Conservation (phyloP, 2,329 filamentous ascomycete species). For the Dendrostoma leiphaemia region DNA sequence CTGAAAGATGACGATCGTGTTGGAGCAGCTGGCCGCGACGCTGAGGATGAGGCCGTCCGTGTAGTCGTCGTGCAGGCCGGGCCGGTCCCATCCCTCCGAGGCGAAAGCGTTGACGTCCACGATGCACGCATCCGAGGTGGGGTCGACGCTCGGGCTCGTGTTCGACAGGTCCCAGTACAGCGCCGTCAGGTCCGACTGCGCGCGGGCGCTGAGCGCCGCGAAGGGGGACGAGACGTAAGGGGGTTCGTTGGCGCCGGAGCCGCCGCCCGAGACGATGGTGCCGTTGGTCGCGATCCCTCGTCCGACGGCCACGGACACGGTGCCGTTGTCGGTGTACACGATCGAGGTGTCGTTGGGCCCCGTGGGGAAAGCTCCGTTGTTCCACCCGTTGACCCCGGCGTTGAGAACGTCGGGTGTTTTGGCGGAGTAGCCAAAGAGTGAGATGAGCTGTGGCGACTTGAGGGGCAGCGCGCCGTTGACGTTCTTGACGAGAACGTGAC, state of each 20-base stretch:
- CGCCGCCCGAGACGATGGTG: constrained; percentile 42
- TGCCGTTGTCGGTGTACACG: constrained; percentile 18
- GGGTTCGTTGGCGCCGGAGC: constrained; percentile 42
- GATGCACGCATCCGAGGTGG: constrained; percentile 60
- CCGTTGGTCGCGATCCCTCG: constrained; percentile 39
- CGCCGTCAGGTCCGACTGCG: constrained; percentile 49
- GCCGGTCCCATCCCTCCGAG: constrained; percentile 66
- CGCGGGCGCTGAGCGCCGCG: constrained; percentile 47
- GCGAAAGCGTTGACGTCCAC: constrained; percentile 66
- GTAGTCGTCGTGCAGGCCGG: constrained; percentile 63
- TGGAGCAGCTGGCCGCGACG: constrained; percentile 57
- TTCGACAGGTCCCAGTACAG: constrained; percentile 54
- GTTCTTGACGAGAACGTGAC: constrained; percentile 66
- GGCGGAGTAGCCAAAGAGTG: constrained; percentile 61
- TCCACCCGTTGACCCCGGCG: constrained; percentile 35
- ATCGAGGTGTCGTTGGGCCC: constrained; percentile 30
- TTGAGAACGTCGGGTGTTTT: constrained; percentile 43
- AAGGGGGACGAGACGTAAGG: constrained; percentile 48
- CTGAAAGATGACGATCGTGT: constrained; percentile 65
- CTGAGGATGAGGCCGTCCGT: constrained; percentile 55
- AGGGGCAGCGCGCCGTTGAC: constrained; percentile 53
- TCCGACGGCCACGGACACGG: not conserved
- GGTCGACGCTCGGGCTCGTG: constrained; percentile 42
- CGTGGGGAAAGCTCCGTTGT: constrained; percentile 37
- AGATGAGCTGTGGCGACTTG: constrained; percentile 46